phyloP scores from a whole-genome alignment of 441 rosid species.

The Pelargonium cotyledonis region DNA sequence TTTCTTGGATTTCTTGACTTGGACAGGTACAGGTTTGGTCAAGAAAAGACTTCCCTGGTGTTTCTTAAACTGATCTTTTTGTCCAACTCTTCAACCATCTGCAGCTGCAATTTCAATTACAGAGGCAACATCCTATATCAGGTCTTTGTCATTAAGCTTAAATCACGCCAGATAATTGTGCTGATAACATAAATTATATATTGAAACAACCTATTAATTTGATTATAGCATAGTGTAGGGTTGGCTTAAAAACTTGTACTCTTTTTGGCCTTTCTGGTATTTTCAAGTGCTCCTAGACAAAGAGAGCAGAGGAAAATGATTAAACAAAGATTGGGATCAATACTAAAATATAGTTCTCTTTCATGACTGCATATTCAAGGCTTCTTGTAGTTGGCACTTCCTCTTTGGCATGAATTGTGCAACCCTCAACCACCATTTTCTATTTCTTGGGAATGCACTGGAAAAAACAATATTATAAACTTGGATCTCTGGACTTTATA shows the following conservation, averaged over 20 bases:
- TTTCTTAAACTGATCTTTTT: background rate
- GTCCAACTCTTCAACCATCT: background rate
- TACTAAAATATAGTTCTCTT: background rate
- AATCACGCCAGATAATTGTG: background rate
- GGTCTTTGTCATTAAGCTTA: slow-evolving; percentile 3
- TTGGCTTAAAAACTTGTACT: background rate
- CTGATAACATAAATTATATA: background rate
- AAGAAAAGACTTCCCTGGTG: background rate
- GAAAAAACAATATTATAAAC: background rate
- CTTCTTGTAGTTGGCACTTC: slow-evolving; percentile 6
- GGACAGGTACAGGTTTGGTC: background rate
- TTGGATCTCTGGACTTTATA: background rate
- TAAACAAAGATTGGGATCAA: background rate
- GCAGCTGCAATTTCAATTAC: background rate
- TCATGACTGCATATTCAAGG: slow-evolving; percentile 3
- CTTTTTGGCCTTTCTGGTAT: background rate
- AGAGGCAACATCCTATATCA: background rate
- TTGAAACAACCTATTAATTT: background rate
- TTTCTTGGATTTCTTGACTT: background rate
- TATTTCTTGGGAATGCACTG: slow-evolving; percentile 2
- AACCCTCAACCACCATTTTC: background rate
- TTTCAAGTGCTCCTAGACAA: background rate
- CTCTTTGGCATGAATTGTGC: slow-evolving; percentile 5
- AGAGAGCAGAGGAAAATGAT: slow-evolving; percentile 1
- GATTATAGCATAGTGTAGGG: background rate